phyloP scores from a whole-genome alignment of 805 yeast genomes.

The Vanderwaltozyma yarrowii region DNA sequence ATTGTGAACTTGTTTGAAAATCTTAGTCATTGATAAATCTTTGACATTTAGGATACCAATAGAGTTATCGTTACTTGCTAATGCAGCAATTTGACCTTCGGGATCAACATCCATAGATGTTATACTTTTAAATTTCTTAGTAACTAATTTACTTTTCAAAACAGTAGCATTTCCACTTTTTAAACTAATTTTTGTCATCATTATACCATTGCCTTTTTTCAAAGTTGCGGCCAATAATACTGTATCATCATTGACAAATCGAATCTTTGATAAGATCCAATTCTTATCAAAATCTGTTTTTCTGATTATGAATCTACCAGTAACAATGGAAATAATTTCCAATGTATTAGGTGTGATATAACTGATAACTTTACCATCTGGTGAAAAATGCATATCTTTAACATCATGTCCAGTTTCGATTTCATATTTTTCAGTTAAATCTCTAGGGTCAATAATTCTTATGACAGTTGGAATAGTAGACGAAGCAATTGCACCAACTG shows the following conservation, averaged over 20 bases:
- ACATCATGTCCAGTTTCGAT: constrained; percentile 45
- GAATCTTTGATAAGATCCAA: constrained; percentile 27
- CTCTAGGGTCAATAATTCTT: constrained; percentile 47
- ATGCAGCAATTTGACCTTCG: constrained; percentile 29
- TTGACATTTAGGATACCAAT: constrained; percentile 44
- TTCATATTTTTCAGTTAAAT: constrained; percentile 44
- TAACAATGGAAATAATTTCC: constrained; percentile 33
- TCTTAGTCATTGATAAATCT: constrained; percentile 41
- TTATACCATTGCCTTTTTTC: constrained; percentile 33
- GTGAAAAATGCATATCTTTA: constrained; percentile 58
- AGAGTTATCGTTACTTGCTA: constrained; percentile 50
- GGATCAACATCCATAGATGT: constrained; percentile 39
- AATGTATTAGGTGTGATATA: constrained; percentile 50
- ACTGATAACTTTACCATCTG: constrained; percentile 54
- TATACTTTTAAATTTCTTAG: constrained; percentile 40
- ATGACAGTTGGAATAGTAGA: constrained; percentile 55
- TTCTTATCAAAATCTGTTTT: constrained; percentile 29
- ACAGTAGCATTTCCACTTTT: constrained; percentile 19
- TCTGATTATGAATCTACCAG: constrained; percentile 31
- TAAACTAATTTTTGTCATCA: constrained; percentile 20
- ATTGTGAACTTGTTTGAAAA: constrained; percentile 53
- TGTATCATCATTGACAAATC: constrained; percentile 27
- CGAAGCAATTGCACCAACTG: constrained; percentile 58
- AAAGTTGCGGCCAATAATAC: constrained; percentile 37
- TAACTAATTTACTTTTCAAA: constrained; percentile 15